These are phyloP conservation scores for Penicillium cinerascens DNA, from an alignment of 495 filamentous ascomycete species.

Conservation along the genomic window DNA sequence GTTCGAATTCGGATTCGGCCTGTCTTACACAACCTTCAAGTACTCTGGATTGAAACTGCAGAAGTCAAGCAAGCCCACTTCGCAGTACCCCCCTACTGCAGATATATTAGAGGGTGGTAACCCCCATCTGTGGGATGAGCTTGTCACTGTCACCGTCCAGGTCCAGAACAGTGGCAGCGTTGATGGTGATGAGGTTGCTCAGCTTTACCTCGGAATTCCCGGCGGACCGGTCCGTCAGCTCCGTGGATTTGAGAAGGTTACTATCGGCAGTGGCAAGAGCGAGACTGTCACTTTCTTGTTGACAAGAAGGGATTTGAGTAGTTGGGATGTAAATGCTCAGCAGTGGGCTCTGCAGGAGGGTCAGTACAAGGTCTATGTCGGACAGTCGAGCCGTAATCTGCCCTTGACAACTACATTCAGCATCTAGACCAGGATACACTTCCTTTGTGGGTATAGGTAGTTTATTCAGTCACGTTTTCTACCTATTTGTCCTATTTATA, in stretches of 20 bases:
- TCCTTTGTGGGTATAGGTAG: too few species aligned
- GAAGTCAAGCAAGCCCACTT: neutral
- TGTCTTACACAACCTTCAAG: conserved; percentile 63
- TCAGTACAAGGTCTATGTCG: conserved; percentile 52
- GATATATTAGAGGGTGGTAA: conserved; percentile 54
- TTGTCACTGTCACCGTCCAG: conserved; percentile 47
- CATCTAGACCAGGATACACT: neutral
- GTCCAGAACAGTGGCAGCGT: conserved; percentile 53
- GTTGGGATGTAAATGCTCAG: conserved; percentile 61
- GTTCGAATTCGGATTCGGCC: conserved; percentile 66
- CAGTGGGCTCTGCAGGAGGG: conserved; percentile 52
- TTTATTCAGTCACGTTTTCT: too few species aligned
- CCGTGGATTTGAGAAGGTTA: conserved; percentile 63
- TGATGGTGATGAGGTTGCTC: conserved; percentile 54
- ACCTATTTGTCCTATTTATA: too few species aligned
- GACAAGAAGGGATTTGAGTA: conserved; percentile 62
- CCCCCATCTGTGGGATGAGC: conserved; percentile 53
- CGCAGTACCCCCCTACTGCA: conserved; percentile 5
- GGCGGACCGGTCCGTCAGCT: conserved; percentile 54
- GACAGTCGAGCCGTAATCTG: conserved; percentile 41
- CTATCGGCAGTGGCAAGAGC: conserved; percentile 38
- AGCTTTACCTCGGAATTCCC: conserved; percentile 51
- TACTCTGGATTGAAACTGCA: conserved; percentile 35
- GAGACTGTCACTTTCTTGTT: conserved; percentile 51
- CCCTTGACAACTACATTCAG: neutral